Evolutionary conservation across 352 stramenopile species (phyloP).

Genomic region (Phytopythium aichiense): DNA sequence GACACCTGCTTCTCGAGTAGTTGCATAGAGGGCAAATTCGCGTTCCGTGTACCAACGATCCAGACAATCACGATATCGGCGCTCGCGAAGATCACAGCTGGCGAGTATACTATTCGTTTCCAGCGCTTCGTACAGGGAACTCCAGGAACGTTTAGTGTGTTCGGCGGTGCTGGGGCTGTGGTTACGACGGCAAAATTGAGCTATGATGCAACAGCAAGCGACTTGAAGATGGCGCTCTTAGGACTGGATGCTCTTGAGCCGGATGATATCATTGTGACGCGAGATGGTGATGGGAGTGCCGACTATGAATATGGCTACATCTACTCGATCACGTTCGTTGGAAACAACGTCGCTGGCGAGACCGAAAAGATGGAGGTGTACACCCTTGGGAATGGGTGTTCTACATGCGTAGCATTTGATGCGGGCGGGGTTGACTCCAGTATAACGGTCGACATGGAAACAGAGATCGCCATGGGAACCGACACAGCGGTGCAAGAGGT

Average conservation of each 20-base stretch:
- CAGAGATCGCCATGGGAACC: conserved; percentile 54
- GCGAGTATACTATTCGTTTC: conserved; percentile 51
- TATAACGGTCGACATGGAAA: conserved; percentile 32
- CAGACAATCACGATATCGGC: conserved; percentile 67
- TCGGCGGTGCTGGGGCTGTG: conserved; percentile 18
- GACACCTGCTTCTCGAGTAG: conserved; percentile 37
- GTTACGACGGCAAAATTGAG: conserved; percentile 17
- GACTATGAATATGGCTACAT: conserved; percentile 62
- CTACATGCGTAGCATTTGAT: conserved; percentile 32
- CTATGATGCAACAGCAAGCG: conserved; percentile 35
- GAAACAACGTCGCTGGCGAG: conserved; percentile 64
- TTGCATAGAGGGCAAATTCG: conserved; percentile 52
- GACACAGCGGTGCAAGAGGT: conserved; percentile 72
- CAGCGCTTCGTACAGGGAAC: conserved; percentile 22
- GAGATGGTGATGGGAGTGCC: conserved; percentile 54
- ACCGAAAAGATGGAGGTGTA: conserved; percentile 19
- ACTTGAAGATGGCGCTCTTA: conserved; percentile 30
- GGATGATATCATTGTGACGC: conserved; percentile 65
- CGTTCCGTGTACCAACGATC: conserved; percentile 66
- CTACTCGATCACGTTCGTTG: conserved; percentile 75
- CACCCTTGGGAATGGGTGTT: not conserved
- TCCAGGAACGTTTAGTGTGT: conserved; percentile 20
- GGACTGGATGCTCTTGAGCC: conserved; percentile 25
- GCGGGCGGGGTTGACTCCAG: conserved; percentile 26
- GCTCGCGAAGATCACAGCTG: conserved; percentile 37